phyloP scores from a whole-genome alignment of 2,329 filamentous ascomycete species.

The Bimuria novae-zelandiae region DNA sequence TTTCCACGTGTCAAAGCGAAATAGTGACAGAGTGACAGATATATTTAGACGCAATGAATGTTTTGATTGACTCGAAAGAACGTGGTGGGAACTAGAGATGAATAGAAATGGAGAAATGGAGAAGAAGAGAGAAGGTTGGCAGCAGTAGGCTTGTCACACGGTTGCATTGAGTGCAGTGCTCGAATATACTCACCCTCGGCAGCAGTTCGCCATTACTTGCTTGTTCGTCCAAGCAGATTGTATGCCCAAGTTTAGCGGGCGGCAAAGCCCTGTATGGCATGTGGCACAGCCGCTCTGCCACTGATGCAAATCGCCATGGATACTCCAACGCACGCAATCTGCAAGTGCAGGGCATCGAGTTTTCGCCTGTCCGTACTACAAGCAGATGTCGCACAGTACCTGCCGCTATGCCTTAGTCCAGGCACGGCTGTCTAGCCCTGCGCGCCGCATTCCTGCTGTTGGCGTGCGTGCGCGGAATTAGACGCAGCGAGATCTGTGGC shows the following conservation, averaged over 20 bases:
- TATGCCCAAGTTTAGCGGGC: constrained; percentile 8
- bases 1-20: background rate
- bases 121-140: background rate
- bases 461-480: background rate
- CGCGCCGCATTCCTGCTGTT: constrained; percentile 8
- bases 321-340: background rate
- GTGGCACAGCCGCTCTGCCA: constrained; percentile 8
- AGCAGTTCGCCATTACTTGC: constrained; percentile 15
- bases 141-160: constrained; percentile 22
- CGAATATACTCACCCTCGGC: constrained; percentile 2
- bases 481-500: background rate
- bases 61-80: background rate
- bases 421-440: constrained; percentile 9
- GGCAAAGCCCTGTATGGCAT: constrained; percentile 1
- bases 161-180: constrained; percentile 23
- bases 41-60: background rate
- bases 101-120: constrained; percentile 7
- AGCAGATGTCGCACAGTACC: constrained; percentile 5
- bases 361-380: constrained; percentile 3
- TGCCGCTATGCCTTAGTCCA: constrained; percentile 4
- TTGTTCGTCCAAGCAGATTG: constrained; percentile 10
- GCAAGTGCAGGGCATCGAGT: background rate
- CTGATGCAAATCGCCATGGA: background rate
- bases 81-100: background rate
- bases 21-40: constrained; percentile 4